A percentile compares a stretch with the other conserved stretches of the same genome.
Conservation (phyloP, 2,329 filamentous ascomycete genomes). For the Hymenoscyphus salicellus region DNA sequence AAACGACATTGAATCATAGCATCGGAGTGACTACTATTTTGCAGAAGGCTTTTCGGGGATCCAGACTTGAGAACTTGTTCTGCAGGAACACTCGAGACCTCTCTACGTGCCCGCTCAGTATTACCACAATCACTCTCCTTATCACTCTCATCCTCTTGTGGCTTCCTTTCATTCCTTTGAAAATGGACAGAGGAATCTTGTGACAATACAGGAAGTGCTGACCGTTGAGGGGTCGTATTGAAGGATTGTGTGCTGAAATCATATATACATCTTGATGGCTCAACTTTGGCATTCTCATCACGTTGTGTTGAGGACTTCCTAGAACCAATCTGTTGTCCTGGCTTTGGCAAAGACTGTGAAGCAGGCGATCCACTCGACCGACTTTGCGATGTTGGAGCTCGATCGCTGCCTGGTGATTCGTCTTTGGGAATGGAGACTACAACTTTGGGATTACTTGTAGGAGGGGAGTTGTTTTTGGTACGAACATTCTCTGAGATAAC, state of each 20-base stretch:
- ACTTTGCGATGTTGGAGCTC: neutral
- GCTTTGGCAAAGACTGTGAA: neutral
- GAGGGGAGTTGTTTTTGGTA: neutral
- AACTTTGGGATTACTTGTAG: neutral
- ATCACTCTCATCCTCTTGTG: neutral
- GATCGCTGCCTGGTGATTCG: neutral
- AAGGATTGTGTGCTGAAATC: slow-evolving; percentile 26
- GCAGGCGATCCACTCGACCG: neutral
- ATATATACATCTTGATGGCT: neutral
- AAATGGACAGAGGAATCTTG: neutral
- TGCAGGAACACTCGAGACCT: neutral
- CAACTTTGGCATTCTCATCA: neutral
- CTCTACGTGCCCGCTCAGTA: neutral
- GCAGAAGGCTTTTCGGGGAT: neutral
- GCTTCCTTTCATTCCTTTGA: neutral
- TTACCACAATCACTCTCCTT: neutral
- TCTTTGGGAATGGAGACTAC: neutral
- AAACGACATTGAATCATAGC: neutral
- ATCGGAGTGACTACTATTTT: neutral
- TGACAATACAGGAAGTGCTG: neutral
- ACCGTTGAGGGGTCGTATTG: slow-evolving; percentile 24
- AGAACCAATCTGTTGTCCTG: neutral
- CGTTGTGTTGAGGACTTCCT: neutral
- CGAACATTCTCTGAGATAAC: neutral
- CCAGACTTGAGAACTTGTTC: neutral